Percentiles rank a stretch among this genome's conserved stretches.
Evolutionary conservation across 176 grass and related monocot genomes (phyloP).

Genomic region (Rhynchospora pubera): DNA sequence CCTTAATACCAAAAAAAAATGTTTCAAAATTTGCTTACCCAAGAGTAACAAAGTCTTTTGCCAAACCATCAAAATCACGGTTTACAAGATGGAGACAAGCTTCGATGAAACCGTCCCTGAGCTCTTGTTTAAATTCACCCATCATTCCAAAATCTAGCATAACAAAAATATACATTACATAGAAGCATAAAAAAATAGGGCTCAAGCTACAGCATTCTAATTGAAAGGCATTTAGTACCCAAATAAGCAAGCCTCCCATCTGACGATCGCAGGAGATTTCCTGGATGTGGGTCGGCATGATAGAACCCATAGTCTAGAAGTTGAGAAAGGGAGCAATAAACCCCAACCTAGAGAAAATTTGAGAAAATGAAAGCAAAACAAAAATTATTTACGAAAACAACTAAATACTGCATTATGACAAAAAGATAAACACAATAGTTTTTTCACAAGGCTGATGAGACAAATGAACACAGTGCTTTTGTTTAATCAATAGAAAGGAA

Average conservation of each 20-base stretch:
- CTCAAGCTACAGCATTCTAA: conserved; percentile 8
- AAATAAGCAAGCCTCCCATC: conserved; percentile 92
- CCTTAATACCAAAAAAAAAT: not conserved
- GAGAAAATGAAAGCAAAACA: not conserved
- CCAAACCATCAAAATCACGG: conserved; percentile 95
- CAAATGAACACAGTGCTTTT: conserved; percentile 9
- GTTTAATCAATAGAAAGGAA: not conserved
- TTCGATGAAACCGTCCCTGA: conserved; percentile 90
- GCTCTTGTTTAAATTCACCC: conserved; percentile 90
- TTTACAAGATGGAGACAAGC: conserved; percentile 99
- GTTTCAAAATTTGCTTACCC: conserved; percentile 53
- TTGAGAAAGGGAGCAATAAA: conserved; percentile 96
- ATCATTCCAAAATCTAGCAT: conserved; percentile 95
- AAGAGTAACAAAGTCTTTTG: conserved; percentile 95
- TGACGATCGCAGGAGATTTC: conserved; percentile 87
- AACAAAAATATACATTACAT: conserved; percentile 29
- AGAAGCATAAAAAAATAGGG: conserved; percentile 7
- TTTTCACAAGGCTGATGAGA: not conserved
- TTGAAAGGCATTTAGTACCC: conserved; percentile 45
- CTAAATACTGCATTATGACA: not conserved
- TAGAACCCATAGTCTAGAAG: conserved; percentile 99
- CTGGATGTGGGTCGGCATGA: conserved; percentile 95
- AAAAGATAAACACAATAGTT: not conserved
- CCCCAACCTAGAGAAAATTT: conserved; percentile 60
- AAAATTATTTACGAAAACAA: not conserved